Evolutionary conservation across 495 filamentous ascomycete genomes (phyloP).

Genomic region (Aspergillus hancockii): DNA sequence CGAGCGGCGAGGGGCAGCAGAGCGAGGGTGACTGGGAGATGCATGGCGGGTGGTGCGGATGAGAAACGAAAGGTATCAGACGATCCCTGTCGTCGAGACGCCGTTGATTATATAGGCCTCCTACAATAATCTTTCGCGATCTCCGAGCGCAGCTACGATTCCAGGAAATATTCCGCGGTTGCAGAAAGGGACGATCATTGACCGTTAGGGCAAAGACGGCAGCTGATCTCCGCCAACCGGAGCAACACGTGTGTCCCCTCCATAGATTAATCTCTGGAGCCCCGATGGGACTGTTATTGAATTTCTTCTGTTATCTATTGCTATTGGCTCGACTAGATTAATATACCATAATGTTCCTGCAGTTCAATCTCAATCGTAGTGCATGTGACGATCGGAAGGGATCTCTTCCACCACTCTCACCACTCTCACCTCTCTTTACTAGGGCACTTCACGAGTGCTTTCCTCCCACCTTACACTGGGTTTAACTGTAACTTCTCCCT

Average conservation of each 20-base stretch:
- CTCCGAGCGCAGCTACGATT: background rate
- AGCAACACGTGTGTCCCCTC: background rate
- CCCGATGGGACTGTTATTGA: background rate
- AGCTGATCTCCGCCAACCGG: background rate
- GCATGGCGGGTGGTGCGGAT: slow-evolving; percentile 10
- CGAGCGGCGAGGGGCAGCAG: slow-evolving; percentile 23
- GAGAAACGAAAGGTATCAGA: background rate
- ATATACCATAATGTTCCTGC: too few species aligned
- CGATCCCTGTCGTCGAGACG: background rate
- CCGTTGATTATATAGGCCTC: background rate
- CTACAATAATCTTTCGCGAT: background rate
- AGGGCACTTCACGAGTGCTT: too few species aligned
- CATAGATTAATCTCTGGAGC: background rate
- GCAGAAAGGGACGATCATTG: background rate
- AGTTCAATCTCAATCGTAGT: too few species aligned
- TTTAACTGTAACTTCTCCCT: too few species aligned
- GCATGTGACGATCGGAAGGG: too few species aligned
- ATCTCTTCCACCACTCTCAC: too few species aligned
- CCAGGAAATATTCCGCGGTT: background rate
- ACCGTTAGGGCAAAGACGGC: background rate
- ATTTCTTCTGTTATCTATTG: background rate
- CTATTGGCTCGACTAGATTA: background rate
- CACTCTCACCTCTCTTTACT: too few species aligned
- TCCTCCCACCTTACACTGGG: too few species aligned
- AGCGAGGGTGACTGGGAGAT: slow-evolving; percentile 13